These are phyloP conservation scores for Conoideocrella luteorostrata DNA, from an alignment of 2,329 filamentous ascomycete species.

Conservation along the genomic window DNA sequence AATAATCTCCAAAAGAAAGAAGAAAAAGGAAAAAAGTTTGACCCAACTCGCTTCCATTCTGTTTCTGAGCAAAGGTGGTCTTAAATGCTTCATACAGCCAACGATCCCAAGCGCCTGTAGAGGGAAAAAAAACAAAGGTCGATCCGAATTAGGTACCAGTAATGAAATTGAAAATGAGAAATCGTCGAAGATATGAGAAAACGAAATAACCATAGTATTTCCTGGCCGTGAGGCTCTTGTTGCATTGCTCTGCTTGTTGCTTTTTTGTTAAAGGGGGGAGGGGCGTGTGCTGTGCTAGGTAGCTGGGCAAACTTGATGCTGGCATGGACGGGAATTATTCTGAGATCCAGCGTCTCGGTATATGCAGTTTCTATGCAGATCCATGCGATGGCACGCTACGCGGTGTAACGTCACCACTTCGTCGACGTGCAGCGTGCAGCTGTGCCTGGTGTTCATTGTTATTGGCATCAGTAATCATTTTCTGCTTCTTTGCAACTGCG, in stretches of 20 bases:
- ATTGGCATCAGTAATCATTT: conserved; percentile 53
- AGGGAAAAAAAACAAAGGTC: not conserved
- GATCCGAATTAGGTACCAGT: too few relatives aligned
- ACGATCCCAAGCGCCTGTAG: conserved; percentile 2
- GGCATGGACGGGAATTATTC: not conserved
- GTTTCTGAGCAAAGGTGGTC: conserved; percentile 1
- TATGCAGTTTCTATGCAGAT: conserved; percentile 24
- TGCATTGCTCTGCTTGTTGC: conserved; percentile 1
- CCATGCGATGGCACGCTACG: conserved; percentile 46
- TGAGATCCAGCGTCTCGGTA: conserved; percentile 1
- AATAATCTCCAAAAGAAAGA: too few relatives aligned
- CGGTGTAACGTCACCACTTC: conserved; percentile 50
- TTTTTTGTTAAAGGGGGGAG: too few relatives aligned
- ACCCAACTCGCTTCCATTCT: not conserved
- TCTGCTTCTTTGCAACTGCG: conserved; percentile 54
- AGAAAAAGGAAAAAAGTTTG: too few relatives aligned
- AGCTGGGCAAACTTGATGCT: too few relatives aligned
- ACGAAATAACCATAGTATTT: not conserved
- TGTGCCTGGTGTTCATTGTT: conserved; percentile 39
- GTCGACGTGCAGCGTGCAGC: conserved; percentile 36
- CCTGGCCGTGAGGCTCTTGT: conserved; percentile 6
- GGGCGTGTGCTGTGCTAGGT: not conserved
- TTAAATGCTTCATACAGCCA: not conserved
- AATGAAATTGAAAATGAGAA: too few relatives aligned
- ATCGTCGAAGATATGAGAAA: too few relatives aligned